Base-by-base conservation (phyloP, 2,329 filamentous ascomycete genomes). In the Xylaria sp. region DNA sequence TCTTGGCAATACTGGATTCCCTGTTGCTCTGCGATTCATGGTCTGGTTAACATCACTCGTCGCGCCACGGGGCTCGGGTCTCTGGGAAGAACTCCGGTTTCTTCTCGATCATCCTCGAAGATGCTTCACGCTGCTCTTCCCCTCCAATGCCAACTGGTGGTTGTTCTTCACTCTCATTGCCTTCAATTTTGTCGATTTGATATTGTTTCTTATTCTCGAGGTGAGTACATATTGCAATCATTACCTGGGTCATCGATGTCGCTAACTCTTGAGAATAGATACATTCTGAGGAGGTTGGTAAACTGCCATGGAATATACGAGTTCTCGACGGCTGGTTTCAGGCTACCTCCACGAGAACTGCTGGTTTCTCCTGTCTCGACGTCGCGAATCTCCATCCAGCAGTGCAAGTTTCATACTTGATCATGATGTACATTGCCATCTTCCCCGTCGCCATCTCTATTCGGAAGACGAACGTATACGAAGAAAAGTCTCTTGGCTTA, bases 371-470 rank as follows among this genome's bases (percentile, higher is more conserved):
- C 1, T 90, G 89, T 35, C 84, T 97, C 67, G 91, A 88, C 71
- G 77, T 97, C 46, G 79, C 89, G 1, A 76, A 83, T 0, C 79
- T 99, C 1, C 92, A 97, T 66, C 92, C 94, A 1, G 94, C 90
- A 2, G 91, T 97, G 59, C 92, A 96, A 69, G 91, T 95, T 11
- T 91, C 92, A 23, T 97, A 97, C 76, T 79, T 97, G 75, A 87
- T 97, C 74, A 97, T 97, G 94, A 97, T 97, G 94, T 97, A 97
- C 75, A 96, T 97, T 63, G 96, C 92, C 59, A 90, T 97, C 61
- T 96, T 96, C 68, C 93, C 93, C 4, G 96, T 97, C 67, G 93
- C 94, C 71, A 97, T 97, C 69, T 94, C 90, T 5, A 89, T 97
- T 68, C 91, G 93, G 56, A 83, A 90, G 65, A 97, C 93, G 60